These are phyloP conservation scores for Aspergillus sparsus DNA, from an alignment of 495 filamentous ascomycete genomes.

Conservation along the genomic window DNA sequence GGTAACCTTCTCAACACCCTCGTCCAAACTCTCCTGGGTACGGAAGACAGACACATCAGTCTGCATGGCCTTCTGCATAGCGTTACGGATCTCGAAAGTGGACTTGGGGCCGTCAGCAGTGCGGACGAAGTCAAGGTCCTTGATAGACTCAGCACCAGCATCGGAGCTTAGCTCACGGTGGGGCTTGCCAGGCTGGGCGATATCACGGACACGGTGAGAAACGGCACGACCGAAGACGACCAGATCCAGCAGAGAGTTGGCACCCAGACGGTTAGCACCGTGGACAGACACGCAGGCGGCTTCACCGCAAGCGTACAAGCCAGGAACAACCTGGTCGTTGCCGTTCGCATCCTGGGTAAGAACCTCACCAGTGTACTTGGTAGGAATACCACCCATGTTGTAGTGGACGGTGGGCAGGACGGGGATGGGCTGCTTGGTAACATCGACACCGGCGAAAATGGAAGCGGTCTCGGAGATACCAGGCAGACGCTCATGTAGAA, in stretches of 20 bases:
- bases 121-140: slow-evolving; percentile 81
- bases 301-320: slow-evolving; percentile 95
- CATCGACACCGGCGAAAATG: slow-evolving; percentile 95
- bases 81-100: slow-evolving; percentile 81
- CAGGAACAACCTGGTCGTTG: slow-evolving; percentile 89
- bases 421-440: slow-evolving; percentile 93
- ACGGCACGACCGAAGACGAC: slow-evolving; percentile 97
- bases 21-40: slow-evolving; percentile 84
- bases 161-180: slow-evolving; percentile 76
- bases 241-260: slow-evolving; percentile 96
- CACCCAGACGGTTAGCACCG: slow-evolving; percentile 94
- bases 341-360: slow-evolving; percentile 78
- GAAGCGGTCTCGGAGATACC: slow-evolving; percentile 98
- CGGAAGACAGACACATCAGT: slow-evolving; percentile 96
- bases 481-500: slow-evolving; percentile 93
- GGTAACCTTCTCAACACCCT: slow-evolving; percentile 78
- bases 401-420: slow-evolving; percentile 98
- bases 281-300: slow-evolving; percentile 96
- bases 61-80: slow-evolving; percentile 99
- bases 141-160: slow-evolving; percentile 82
- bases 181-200: slow-evolving; percentile 74
- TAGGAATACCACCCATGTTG: slow-evolving; percentile 99
- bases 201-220: slow-evolving; percentile 92
- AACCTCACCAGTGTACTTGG: slow-evolving; percentile 94
- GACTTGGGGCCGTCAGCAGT: slow-evolving; percentile 80